These are phyloP conservation scores for Ricinus communis DNA, from an alignment of 345 rosid species.

Conservation along the genomic window DNA sequence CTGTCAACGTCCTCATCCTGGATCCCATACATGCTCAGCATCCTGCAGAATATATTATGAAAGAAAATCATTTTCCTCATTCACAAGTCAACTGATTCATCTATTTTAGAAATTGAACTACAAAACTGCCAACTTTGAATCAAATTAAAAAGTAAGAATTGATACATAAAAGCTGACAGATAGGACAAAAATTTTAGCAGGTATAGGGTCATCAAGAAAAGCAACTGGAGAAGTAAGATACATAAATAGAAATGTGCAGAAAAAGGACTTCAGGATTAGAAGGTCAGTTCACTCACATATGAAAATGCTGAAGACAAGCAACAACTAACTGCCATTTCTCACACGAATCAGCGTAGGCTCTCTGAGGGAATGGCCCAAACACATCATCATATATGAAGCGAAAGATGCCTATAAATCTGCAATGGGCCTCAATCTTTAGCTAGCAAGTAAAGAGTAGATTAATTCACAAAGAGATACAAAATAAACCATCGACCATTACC, in stretches of 20 bases:
- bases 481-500: slow-evolving; percentile 44
- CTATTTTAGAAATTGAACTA: background rate
- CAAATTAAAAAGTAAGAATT: background rate
- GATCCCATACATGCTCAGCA: slow-evolving; percentile 76
- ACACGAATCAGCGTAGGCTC: slow-evolving; percentile 91
- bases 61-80: slow-evolving; percentile 8
- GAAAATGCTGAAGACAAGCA: slow-evolving; percentile 96
- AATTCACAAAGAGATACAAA: slow-evolving; percentile 9
- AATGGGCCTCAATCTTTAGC: slow-evolving; percentile 27
- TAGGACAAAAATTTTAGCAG: background rate
- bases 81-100: background rate
- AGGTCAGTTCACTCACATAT: slow-evolving; percentile 52
- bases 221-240: slow-evolving; percentile 1
- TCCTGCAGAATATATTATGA: slow-evolving; percentile 48
- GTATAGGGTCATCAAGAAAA: too few relatives aligned
- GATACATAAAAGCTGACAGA: background rate
- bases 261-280: background rate
- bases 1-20: slow-evolving; percentile 75
- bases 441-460: slow-evolving; percentile 17
- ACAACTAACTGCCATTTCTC: slow-evolving; percentile 94
- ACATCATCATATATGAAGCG: slow-evolving; percentile 88
- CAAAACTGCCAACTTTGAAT: slow-evolving; percentile 1
- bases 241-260: background rate
- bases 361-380: slow-evolving; percentile 87
- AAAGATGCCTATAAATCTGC: slow-evolving; percentile 92